These are phyloP conservation scores for Fusarium sp. DNA, from an alignment of 2,329 filamentous ascomycete genomes.

Conservation along the genomic window DNA sequence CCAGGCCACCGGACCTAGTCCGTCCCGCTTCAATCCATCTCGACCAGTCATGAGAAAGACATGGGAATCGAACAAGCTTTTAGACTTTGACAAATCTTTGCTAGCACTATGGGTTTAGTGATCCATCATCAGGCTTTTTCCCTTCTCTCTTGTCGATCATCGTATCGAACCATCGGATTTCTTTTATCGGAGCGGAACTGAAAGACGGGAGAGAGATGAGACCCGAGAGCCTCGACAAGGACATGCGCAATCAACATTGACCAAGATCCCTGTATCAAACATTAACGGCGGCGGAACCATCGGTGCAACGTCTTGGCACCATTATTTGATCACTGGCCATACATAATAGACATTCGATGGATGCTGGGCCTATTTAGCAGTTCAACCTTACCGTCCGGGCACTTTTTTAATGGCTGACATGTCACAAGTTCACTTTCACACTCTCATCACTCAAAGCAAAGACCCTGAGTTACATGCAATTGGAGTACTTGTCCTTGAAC, in stretches of 20 bases:
- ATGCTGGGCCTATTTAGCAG: neutral
- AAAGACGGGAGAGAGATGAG: slow-evolving; percentile 7
- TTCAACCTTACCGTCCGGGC: neutral
- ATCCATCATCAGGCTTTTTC: neutral
- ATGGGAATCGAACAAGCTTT: slow-evolving; percentile 29
- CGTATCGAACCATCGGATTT: neutral
- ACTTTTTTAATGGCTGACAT: slow-evolving; percentile 1
- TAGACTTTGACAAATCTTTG: slow-evolving; percentile 19
- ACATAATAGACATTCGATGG: neutral
- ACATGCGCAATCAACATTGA: slow-evolving; percentile 16
- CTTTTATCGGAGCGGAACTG: neutral
- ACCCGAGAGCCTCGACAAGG: slow-evolving; percentile 8
- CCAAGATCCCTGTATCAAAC: slow-evolving; percentile 18
- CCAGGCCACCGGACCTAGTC: slow-evolving; percentile 4
- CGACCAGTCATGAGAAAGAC: slow-evolving; percentile 6
- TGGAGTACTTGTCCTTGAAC: neutral
- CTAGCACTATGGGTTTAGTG: neutral
- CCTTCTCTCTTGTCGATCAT: slow-evolving; percentile 18
- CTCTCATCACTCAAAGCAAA: neutral
- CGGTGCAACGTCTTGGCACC: slow-evolving; percentile 32
- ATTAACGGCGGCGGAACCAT: slow-evolving; percentile 25
- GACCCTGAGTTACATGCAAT: neutral
- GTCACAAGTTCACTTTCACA: neutral
- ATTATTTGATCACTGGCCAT: neutral
- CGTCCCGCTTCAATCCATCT: slow-evolving; percentile 6